Conservation (phyloP, 176 grass and related monocot genomes). For the Ampelocalamus luodianensis region DNA sequence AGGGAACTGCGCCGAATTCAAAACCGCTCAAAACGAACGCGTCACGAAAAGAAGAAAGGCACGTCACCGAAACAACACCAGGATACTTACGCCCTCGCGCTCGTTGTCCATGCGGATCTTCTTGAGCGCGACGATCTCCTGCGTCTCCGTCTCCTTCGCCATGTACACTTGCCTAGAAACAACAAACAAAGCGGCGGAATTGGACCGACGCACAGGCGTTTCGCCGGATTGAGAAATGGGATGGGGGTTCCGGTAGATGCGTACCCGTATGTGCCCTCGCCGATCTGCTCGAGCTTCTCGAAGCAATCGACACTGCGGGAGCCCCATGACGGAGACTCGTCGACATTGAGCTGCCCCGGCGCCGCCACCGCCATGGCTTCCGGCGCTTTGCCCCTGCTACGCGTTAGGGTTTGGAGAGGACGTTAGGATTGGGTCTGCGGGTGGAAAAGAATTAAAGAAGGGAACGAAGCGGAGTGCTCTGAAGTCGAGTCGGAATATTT, state of each 20-base stretch:
- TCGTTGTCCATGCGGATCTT: constrained; percentile 98
- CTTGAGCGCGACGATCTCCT: constrained; percentile 92
- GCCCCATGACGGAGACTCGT: constrained; percentile 65
- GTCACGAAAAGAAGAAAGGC: not conserved
- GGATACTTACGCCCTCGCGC: constrained; percentile 64
- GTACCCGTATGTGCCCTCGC: constrained; percentile 77
- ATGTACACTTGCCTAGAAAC: constrained; percentile 83
- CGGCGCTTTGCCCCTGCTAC: not conserved
- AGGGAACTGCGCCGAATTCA: constrained; percentile 65
- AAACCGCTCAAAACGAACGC: not conserved
- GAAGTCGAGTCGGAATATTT: not conserved
- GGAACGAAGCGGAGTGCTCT: not conserved
- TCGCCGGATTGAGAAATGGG: not conserved
- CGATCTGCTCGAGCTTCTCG: constrained; percentile 82
- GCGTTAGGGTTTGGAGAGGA: not conserved
- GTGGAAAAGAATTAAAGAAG: not conserved
- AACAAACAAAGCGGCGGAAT: not conserved
- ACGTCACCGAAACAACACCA: not conserved
- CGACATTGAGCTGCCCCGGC: constrained; percentile 71
- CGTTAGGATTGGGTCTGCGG: constrained; percentile 4
- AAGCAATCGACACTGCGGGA: constrained; percentile 78
- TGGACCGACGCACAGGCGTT: not conserved
- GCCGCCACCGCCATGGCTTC: constrained; percentile 61
- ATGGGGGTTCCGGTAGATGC: not conserved
- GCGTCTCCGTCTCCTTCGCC: constrained; percentile 79